Percentiles rank a stretch among this genome's conserved stretches.
Conservation (phyloP, 1,284 basidiomycete genomes). For the Porogramme epimiltina region DNA sequence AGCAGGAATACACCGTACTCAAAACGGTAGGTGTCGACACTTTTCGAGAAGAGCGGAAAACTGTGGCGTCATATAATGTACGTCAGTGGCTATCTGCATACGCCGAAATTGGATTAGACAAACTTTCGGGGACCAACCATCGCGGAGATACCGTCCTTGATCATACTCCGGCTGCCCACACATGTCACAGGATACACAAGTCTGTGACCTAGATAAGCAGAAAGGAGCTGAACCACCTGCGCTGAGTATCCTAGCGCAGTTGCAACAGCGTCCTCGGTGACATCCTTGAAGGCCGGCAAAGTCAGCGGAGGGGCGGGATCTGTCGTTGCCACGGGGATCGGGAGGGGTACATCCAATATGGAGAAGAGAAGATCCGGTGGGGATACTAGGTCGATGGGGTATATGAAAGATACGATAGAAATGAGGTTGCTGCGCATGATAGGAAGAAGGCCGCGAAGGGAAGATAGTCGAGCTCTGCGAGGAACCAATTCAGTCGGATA, state of each 20-base stretch:
- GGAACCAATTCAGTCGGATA: conserved; percentile 3
- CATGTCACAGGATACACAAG: conserved; percentile 89
- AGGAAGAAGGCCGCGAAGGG: conserved; percentile 51
- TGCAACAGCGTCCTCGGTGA: conserved; percentile 84
- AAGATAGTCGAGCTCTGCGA: conserved; percentile 45
- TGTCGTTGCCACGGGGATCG: conserved; percentile 74
- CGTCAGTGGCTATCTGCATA: not conserved
- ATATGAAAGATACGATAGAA: conserved; percentile 78
- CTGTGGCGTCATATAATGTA: too few species aligned
- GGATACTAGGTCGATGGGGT: conserved; percentile 85
- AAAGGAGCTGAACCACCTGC: conserved; percentile 79
- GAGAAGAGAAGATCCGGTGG: conserved; percentile 83
- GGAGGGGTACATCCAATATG: conserved; percentile 81
- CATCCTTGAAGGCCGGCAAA: conserved; percentile 62
- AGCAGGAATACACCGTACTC: conserved; percentile 97
- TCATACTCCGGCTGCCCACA: conserved; percentile 84
- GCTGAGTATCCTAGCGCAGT: conserved; percentile 89
- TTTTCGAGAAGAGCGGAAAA: conserved; percentile 93
- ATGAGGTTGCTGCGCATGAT: conserved; percentile 70
- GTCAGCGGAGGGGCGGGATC: conserved; percentile 87
- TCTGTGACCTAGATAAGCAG: conserved; percentile 76
- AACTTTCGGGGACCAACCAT: conserved; percentile 94
- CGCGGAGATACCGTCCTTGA: conserved; percentile 87
- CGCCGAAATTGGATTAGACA: conserved; percentile 32
- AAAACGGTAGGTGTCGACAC: conserved; percentile 95